Percentiles rank a stretch among this genome's conserved stretches.
Evolutionary conservation across 176 grass and related monocot genomes (phyloP).

Genomic region (bread wheat (Triticum aestivum)): DNA sequence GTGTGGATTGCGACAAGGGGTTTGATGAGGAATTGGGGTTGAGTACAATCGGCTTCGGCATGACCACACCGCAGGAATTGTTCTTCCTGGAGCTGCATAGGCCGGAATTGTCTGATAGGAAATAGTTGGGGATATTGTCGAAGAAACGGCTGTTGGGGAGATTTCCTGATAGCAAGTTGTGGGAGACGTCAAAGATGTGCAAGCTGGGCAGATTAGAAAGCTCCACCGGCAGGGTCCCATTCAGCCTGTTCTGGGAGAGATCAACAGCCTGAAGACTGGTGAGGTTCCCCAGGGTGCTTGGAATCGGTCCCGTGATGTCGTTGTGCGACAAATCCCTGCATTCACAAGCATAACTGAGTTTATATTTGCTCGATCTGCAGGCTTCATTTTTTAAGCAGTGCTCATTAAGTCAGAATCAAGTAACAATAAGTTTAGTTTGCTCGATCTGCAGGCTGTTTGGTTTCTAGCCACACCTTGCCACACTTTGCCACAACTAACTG

Average conservation of each 20-base stretch:
- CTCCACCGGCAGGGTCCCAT: constrained; percentile 64
- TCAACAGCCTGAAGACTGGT: constrained; percentile 61
- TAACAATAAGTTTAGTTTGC: neutral
- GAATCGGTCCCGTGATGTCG: constrained; percentile 57
- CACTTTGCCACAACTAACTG: no score
- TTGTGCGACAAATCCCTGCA: constrained; percentile 89
- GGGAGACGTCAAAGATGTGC: constrained; percentile 71
- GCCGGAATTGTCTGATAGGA: constrained; percentile 59
- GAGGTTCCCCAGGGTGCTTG: constrained; percentile 57
- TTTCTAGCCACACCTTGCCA: no score
- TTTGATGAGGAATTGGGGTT: constrained; percentile 81
- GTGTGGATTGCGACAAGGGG: constrained; percentile 41
- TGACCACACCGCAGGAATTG: constrained; percentile 51
- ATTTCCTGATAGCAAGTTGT: constrained; percentile 78
- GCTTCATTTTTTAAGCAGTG: neutral
- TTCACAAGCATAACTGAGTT: constrained; percentile 4
- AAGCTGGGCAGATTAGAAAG: constrained; percentile 57
- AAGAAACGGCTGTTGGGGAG: constrained; percentile 84
- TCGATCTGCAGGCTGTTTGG: neutral
- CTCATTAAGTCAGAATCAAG: neutral
- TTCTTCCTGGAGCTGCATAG: constrained; percentile 69
- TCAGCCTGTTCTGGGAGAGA: constrained; percentile 78
- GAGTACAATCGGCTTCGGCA: constrained; percentile 95
- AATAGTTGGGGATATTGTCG: constrained; percentile 51
- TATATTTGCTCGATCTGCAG: neutral